Evolutionary conservation across 805 yeast species (phyloP), one percentile per base, ranked within the genome.

Genomic region (Hanseniaspora taiwanica): DNA sequence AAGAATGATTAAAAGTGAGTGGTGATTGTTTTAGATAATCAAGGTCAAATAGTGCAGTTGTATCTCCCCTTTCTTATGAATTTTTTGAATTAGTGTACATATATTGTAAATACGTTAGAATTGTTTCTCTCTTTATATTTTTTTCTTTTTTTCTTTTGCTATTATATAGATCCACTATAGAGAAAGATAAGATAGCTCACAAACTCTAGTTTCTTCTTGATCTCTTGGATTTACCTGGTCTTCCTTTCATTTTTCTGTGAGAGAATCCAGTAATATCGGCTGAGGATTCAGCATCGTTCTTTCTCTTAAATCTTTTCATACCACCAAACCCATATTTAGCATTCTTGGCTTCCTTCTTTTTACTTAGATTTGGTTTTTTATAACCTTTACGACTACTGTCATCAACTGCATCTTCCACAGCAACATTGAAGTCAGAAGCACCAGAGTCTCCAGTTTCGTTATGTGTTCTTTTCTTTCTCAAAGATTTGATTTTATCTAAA

Each of bases 401-500:
- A 40, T 71, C 72, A 46, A 71, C 69, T 38, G 76, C 76, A 60
- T 87, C 96, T 63, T 87, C 96, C 48, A 89, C 72, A 35, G 94
- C 96, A 52, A 89, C 81, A 56, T 82, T 85, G 61, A 89, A 87
- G 50, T 79, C 87, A 49, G 78, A 85, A 46, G 70, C 68, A 36
- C 71, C 68, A 29, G 47, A 53, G 27, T 47, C 53, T 34, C 48
- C 65, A 45, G 83, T 72, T 49, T 81, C 94, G 48, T 78, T 75
- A 46, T 75, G 72, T 53, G 77, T 77, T 65, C 94, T 77, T 75
- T 85, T 87, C 58, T 81, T 78, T 72, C 84, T 85, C 55, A 91
- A 72, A n/a, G 82, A 71, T 63, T 86, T 87, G 61, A 89, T 84
- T 66, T 81, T 82, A 19, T 87, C 95, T 49, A 89, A 63, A 17